Conservation (phyloP, 2,329 filamentous ascomycete species). For the Cladophialophora yegresii region DNA sequence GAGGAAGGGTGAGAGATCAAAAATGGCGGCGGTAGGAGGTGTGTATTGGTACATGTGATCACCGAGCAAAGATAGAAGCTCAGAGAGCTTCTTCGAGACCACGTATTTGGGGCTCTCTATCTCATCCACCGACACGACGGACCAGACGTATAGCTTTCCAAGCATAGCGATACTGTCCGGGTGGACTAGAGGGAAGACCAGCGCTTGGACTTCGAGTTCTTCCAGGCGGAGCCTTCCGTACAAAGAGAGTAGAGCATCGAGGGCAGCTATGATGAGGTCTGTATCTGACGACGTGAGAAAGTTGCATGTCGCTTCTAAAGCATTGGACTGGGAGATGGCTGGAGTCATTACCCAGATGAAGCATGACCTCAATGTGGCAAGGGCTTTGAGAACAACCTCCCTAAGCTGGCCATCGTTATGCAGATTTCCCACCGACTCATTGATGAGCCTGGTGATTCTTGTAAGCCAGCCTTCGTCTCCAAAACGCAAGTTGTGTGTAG, state of each 20-base stretch:
- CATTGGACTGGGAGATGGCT: slow-evolving; percentile 71
- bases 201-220: slow-evolving; percentile 73
- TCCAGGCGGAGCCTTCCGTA: slow-evolving; percentile 74
- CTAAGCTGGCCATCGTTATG: slow-evolving; percentile 63
- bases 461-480: slow-evolving; percentile 85
- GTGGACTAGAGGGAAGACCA: slow-evolving; percentile 78
- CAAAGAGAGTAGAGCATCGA: slow-evolving; percentile 81
- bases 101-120: slow-evolving; percentile 91
- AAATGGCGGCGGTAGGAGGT: slow-evolving; percentile 62
- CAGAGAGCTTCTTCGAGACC: slow-evolving; percentile 88
- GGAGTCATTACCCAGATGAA: slow-evolving; percentile 87
- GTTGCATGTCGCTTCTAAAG: slow-evolving; percentile 69
- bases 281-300: slow-evolving; percentile 70
- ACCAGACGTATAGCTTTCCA: slow-evolving; percentile 76
- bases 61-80: slow-evolving; percentile 83
- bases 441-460: slow-evolving; percentile 72
- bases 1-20: slow-evolving; percentile 74
- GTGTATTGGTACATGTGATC: slow-evolving; percentile 81
- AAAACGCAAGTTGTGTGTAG: slow-evolving; percentile 68
- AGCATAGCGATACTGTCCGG: slow-evolving; percentile 70
- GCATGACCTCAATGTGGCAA: slow-evolving; percentile 75
- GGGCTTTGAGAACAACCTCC: slow-evolving; percentile 70
- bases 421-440: slow-evolving; percentile 68
- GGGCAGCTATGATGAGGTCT: slow-evolving; percentile 72
- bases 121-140: slow-evolving; percentile 74